Conservation (phyloP, 2,329 filamentous ascomycete genomes). For the Teratosphaeria epicoccoides region DNA sequence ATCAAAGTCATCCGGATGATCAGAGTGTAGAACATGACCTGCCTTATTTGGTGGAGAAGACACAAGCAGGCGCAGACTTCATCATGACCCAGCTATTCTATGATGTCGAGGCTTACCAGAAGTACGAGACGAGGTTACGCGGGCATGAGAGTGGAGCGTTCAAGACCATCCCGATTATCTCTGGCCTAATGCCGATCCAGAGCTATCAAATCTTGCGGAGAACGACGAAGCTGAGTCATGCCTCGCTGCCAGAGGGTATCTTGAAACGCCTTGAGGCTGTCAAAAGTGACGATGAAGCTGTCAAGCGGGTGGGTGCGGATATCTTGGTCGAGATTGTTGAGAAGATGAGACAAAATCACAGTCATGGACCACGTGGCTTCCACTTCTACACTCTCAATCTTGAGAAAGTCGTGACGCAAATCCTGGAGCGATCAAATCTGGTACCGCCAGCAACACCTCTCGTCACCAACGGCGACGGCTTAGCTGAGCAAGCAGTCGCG, state of each 20-base stretch:
- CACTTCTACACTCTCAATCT: conserved; percentile 97
- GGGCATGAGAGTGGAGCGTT: conserved; percentile 77
- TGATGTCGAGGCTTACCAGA: conserved; percentile 69
- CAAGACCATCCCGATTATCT: conserved; percentile 78
- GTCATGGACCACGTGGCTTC: conserved; percentile 60
- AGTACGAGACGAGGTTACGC: conserved; percentile 66
- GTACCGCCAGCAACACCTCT: conserved; percentile 48
- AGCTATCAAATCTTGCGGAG: conserved; percentile 91
- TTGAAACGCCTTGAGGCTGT: conserved; percentile 61
- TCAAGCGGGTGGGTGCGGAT: conserved; percentile 70
- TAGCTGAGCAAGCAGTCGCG: conserved; percentile 29
- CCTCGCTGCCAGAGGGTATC: conserved; percentile 62
- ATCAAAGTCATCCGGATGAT: conserved; percentile 78
- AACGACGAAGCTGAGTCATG: conserved; percentile 90
- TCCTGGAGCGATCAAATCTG: conserved; percentile 73
- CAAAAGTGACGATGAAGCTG: conserved; percentile 68
- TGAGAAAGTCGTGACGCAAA: conserved; percentile 90
- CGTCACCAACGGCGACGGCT: conserved; percentile 30
- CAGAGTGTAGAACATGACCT: conserved; percentile 58
- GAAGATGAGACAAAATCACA: conserved; percentile 56
- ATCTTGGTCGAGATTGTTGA: conserved; percentile 77
- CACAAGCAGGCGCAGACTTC: conserved; percentile 84
- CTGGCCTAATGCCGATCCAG: conserved; percentile 94
- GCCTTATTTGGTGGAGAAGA: conserved; percentile 83
- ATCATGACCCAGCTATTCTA: conserved; percentile 99